phyloP scores from a whole-genome alignment of 306 rosid genomes.

The Albizia julibrissin region DNA sequence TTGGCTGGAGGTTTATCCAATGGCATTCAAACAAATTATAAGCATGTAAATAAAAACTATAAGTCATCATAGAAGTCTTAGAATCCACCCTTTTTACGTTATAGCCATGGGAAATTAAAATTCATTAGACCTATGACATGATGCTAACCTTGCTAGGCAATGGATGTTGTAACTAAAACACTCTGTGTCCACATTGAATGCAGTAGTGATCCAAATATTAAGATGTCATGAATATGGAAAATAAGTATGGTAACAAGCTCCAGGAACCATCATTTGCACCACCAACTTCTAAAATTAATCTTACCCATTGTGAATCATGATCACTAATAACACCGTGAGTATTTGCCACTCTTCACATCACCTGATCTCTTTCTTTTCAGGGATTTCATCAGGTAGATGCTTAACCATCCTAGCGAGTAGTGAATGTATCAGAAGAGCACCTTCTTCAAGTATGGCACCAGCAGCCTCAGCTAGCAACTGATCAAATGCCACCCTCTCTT shows the following conservation, averaged over 20 bases:
- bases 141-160: slow-evolving; percentile 87
- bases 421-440: slow-evolving; percentile 87
- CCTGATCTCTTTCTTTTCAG: slow-evolving; percentile 79
- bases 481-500: slow-evolving; percentile 95
- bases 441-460: slow-evolving; percentile 83
- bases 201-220: slow-evolving; percentile 84
- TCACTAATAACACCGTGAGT: slow-evolving; percentile 66
- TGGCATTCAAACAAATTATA: slow-evolving; percentile 28
- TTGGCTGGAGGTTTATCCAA: slow-evolving; percentile 18
- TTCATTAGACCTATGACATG: slow-evolving; percentile 23
- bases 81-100: slow-evolving; percentile 1
- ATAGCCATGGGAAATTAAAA: neutral
- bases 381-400: slow-evolving; percentile 81
- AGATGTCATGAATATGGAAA: slow-evolving; percentile 95
- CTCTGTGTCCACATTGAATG: slow-evolving; percentile 92
- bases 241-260: slow-evolving; percentile 92
- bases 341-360: slow-evolving; percentile 86
- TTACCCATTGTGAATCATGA: slow-evolving; percentile 92
- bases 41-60: slow-evolving; percentile 29
- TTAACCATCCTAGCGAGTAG: slow-evolving; percentile 73
- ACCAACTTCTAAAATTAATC: slow-evolving; percentile 87
- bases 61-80: slow-evolving; percentile 16
- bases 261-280: slow-evolving; percentile 97
- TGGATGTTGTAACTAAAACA: slow-evolving; percentile 93
- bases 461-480: slow-evolving; percentile 84